Conservation (phyloP, 116 monocot species). For the Thalassia testudinum region DNA sequence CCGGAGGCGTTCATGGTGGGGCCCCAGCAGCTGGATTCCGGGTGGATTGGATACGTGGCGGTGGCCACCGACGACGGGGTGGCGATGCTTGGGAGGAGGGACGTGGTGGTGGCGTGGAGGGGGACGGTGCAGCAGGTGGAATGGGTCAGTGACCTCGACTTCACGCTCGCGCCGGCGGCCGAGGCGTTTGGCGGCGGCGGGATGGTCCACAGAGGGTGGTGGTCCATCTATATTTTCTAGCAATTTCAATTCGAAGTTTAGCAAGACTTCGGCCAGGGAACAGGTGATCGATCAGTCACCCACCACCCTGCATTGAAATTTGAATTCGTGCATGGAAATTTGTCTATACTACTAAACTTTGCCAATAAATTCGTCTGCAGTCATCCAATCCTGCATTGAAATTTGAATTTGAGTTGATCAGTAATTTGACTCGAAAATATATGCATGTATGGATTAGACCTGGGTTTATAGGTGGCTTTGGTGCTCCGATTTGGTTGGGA, state of each 20-base stretch:
- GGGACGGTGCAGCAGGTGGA: constrained; percentile 38
- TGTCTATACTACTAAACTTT: too few relatives aligned
- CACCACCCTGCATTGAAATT: too few relatives aligned
- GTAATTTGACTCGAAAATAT: too few relatives aligned
- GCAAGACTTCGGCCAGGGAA: constrained; percentile 46
- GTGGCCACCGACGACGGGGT: constrained; percentile 70
- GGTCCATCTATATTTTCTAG: constrained; percentile 59
- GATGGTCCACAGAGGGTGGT: constrained; percentile 52
- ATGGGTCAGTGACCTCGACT: constrained; percentile 55
- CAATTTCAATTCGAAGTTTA: constrained; percentile 38
- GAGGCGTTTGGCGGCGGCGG: neutral
- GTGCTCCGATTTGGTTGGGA: too few relatives aligned
- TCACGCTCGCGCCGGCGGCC: constrained; percentile 23
- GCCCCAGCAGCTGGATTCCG: constrained; percentile 59
- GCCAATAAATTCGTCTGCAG: too few relatives aligned
- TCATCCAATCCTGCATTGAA: too few relatives aligned
- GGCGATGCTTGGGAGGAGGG: constrained; percentile 46
- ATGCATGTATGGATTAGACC: too few relatives aligned
- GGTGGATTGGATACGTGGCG: constrained; percentile 92
- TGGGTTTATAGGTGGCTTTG: too few relatives aligned
- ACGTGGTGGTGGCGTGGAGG: constrained; percentile 72
- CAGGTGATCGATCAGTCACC: constrained; percentile 57
- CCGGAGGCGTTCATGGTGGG: constrained; percentile 35
- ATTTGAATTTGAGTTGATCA: too few relatives aligned
- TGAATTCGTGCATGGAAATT: too few relatives aligned